Base-by-base conservation (phyloP, 768 basidiomycete species). In the Phallus indusiatus region DNA sequence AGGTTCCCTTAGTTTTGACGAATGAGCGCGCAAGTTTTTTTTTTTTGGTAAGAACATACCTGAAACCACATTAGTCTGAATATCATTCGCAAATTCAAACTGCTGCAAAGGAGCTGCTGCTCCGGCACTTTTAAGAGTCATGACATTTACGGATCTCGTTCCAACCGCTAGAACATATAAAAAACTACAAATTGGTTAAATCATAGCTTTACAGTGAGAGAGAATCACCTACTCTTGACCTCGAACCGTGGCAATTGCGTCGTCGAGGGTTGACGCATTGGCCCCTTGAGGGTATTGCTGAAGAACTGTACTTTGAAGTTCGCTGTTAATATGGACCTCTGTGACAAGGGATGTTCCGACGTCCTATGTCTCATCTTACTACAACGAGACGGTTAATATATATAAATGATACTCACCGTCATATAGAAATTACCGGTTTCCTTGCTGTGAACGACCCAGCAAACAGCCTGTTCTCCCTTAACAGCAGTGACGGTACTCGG, bases 271-370 rank as follows among this genome's bases (percentile, higher is more conserved):
- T 18, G 59, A 42, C 18, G 62, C 54, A 52, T 62, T 56, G 20
- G 53, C 47, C 12, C 55, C 58, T 47, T 63, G 64, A 17, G 60
- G 55, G 59, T 68, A 68, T 63, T 68, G 67, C 62, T 74, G 76
- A 47, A 79, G 76, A 47, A 80, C 73, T n/a, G 70, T 68, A 5
- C 70, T 75, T 56, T 72, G 71, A 33, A 81, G 71, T 61, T 78
- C 75, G 61, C 70, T 66, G 64, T 78, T 74, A 49, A 81, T 72
- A 49, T 72, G 70, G 46, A 79, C 73, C 68, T 81, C 79, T 0
- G 78, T 79, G 47, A 72, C 67, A 18, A 36, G 56, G 75, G 66
- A 8, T 66, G 65, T 3, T 73, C 64, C 62, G 16, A 33, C 33
- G 36, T 62, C 61, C 22, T 46, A 55, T 14, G 33, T 14, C 18